Evolutionary conservation across 2,329 filamentous ascomycete species (phyloP).

Genomic region (Claviceps sorghi): DNA sequence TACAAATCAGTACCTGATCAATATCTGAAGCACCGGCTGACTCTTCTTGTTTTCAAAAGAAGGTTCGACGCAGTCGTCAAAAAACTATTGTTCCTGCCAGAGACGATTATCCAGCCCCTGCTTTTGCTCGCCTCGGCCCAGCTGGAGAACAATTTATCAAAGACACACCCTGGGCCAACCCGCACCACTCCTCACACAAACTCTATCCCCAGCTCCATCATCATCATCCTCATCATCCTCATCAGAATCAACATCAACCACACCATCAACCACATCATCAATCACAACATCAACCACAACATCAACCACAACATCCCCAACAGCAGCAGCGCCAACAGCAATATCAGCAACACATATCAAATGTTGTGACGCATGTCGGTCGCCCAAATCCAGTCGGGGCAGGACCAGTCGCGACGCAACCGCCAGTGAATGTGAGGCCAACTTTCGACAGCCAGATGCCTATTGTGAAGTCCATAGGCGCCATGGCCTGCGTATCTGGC

Average conservation of each 20-base stretch:
- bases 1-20: not conserved
- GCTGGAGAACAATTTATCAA: constrained; percentile 80
- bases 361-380: constrained; percentile 4
- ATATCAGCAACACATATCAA: constrained; percentile 12
- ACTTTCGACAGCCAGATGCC: constrained; percentile 11
- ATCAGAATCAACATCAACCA: not conserved
- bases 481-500: constrained; percentile 19
- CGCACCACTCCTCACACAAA: constrained; percentile 60
- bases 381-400: constrained; percentile 1
- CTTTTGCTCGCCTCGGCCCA: constrained; percentile 39
- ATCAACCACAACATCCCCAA: not conserved
- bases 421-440: constrained; percentile 12
- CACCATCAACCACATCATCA: too few relatives aligned
- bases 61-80: constrained; percentile 19
- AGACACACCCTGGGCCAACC: constrained; percentile 85
- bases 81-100: constrained; percentile 27
- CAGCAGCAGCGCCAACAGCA: not conserved
- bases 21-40: constrained; percentile 7
- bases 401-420: not conserved
- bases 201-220: constrained; percentile 14
- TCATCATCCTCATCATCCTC: not conserved
- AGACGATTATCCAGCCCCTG: constrained; percentile 33
- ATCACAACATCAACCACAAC: not conserved
- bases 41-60: constrained; percentile 13
- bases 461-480: constrained; percentile 14